A percentile compares a stretch with the other conserved stretches of the same genome.
Evolutionary conservation across 1,139 yeast species (phyloP).

Genomic region (Protomyces lactucae-debilis): DNA sequence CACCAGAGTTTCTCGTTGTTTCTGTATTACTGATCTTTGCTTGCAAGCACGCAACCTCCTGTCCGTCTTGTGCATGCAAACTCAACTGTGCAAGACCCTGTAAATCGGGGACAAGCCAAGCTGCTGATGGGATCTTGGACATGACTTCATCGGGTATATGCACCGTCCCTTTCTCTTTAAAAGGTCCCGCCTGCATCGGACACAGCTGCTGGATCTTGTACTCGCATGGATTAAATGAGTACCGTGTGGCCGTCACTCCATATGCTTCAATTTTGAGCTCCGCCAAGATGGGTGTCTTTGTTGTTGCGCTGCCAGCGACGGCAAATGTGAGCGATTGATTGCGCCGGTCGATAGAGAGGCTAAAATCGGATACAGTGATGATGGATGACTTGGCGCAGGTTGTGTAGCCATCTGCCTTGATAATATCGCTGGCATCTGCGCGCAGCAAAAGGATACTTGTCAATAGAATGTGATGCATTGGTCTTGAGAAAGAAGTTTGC

Average conservation of each 20-base stretch:
- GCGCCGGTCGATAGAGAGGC: slow-evolving; percentile 26
- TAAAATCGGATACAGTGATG: slow-evolving; percentile 26
- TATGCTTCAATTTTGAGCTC: slow-evolving; percentile 35
- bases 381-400: neutral
- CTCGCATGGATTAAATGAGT: slow-evolving; percentile 36
- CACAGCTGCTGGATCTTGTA: slow-evolving; percentile 36
- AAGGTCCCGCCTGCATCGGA: slow-evolving; percentile 36
- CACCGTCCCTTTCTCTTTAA: slow-evolving; percentile 35
- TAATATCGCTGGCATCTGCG: neutral
- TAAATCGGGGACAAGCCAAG: slow-evolving; percentile 39
- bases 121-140: slow-evolving; percentile 35
- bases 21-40: slow-evolving; percentile 38
- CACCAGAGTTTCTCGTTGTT: slow-evolving; percentile 34
- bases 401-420: neutral
- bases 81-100: slow-evolving; percentile 37
- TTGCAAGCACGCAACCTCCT: slow-evolving; percentile 37
- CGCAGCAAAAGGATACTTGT: neutral
- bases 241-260: slow-evolving; percentile 35
- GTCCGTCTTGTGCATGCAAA: slow-evolving; percentile 34
- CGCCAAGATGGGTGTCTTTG: slow-evolving; percentile 28
- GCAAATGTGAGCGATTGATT: slow-evolving; percentile 29
- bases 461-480: neutral
- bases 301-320: slow-evolving; percentile 29
- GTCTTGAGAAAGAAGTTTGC: neutral
- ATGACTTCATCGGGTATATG: slow-evolving; percentile 37